phyloP scores from a whole-genome alignment of 345 rosid species.

The Toxicodendron radicans region DNA sequence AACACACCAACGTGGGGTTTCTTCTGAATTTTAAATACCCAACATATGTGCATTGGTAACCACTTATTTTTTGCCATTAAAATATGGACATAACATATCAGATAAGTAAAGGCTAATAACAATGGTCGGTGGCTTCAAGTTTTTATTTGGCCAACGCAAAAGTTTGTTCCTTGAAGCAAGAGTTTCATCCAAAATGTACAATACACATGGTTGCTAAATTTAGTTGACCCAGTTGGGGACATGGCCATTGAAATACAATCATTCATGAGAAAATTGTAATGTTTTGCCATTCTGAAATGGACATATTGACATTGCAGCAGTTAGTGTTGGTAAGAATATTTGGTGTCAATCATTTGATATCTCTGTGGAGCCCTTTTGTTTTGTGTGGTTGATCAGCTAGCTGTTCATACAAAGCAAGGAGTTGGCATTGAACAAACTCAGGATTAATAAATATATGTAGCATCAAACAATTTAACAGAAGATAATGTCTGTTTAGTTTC shows the following conservation, averaged over 20 bases:
- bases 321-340: background rate
- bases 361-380: background rate
- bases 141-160: conserved; percentile 17
- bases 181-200: too few species aligned
- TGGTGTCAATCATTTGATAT: background rate
- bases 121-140: conserved; percentile 26
- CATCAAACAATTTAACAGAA: too few species aligned
- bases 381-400: background rate
- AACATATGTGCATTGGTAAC: conserved; percentile 4
- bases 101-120: conserved; percentile 2
- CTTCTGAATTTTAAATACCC: conserved; percentile 11
- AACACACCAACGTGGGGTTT: conserved; percentile 20
- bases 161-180: conserved; percentile 1
- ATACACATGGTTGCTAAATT: conserved; percentile 4
- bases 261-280: background rate
- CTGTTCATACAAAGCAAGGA: background rate
- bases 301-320: background rate
- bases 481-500: too few species aligned
- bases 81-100: background rate
- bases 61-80: conserved; percentile 12
- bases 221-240: conserved; percentile 6
- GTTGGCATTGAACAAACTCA: background rate
- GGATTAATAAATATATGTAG: too few species aligned
- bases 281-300: background rate
- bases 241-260: background rate